Evolutionary conservation across 2,329 filamentous ascomycete species (phyloP), one percentile per base, ranked within the genome.

Genomic region (Incumbomyces lentus): DNA sequence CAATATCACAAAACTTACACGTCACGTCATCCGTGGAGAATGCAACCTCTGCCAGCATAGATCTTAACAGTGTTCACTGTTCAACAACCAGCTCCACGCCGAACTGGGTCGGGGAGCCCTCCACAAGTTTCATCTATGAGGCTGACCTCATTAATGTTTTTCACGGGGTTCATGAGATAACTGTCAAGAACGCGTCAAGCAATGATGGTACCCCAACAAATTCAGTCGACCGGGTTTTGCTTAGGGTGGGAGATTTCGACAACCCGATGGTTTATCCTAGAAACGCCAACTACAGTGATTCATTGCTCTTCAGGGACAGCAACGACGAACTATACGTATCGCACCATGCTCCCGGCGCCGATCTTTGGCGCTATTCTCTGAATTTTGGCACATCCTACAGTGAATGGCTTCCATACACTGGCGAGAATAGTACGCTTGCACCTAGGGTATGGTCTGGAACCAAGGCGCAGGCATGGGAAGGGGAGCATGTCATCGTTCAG

Each of bases 261-360:
- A 80, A 80, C 56, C 75, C 75, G 0, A 69, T 79, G 39, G 67
- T 78, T 1, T 78, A 75, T 52, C 72, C 75, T 1, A 57, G 57
- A 2, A 57, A 60, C 2, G 71, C 73, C 35, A 79, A 78, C 56
- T 78, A 77, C 59, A 74, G 74, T 11, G 60, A 61, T 11, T 62
- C 60, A 5, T 64, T 79, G 2, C 61, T 78, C 12, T 62, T 61
- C 26, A 42, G 37, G 29, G 35, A 65, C 34, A 58, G 66, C 32
- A 51, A 49, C 1, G 61, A 61, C 17, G 57, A 47, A 40, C 62
- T 67, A 49, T 66, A 60, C 46, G 60, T 77, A 48, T 61, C 66
- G 6, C 75, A 75, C 52, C 65, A 64, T 46, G 75, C 74, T 3
- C 57, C 72, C 6, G 74, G 74, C 19, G 75, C 74, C 2, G 70